Evolutionary conservation across 1,284 basidiomycete species (phyloP).

Genomic region (Cystobasidium sp.): DNA sequence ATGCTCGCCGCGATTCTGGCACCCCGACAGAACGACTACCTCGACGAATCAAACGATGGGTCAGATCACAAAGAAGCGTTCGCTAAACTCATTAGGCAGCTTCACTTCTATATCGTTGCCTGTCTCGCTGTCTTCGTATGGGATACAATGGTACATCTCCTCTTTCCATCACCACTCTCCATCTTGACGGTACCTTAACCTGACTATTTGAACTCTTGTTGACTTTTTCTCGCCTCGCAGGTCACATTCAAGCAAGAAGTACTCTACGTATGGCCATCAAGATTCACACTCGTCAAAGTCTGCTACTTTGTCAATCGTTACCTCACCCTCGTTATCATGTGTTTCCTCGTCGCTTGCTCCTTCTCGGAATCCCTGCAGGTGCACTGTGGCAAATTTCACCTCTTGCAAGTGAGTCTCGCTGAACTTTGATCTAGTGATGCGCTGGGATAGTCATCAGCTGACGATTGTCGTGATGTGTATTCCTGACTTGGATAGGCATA

Average conservation of each 20-base stretch:
- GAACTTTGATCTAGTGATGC: background rate
- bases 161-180: background rate
- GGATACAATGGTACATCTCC: slow-evolving; percentile 26
- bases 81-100: slow-evolving; percentile 17
- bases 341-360: slow-evolving; percentile 34
- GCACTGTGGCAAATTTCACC: slow-evolving; percentile 30
- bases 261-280: slow-evolving; percentile 36
- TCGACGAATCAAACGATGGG: background rate
- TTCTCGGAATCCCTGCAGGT: slow-evolving; percentile 17
- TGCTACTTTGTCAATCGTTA: slow-evolving; percentile 41
- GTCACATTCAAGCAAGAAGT: slow-evolving; percentile 24
- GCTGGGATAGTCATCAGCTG: background rate
- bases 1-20: slow-evolving; percentile 3
- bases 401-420: slow-evolving; percentile 13
- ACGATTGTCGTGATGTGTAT: background rate
- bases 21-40: background rate
- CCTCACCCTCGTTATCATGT: slow-evolving; percentile 22
- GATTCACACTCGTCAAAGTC: slow-evolving; percentile 38
- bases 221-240: background rate
- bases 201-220: background rate
- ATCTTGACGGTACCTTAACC: background rate
- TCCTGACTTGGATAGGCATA: slow-evolving; percentile 8
- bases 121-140: slow-evolving; percentile 35
- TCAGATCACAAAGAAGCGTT: background rate
- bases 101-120: slow-evolving; percentile 35